Conservation (phyloP, 1,139 yeast species). For the Candida glucosophila region DNA sequence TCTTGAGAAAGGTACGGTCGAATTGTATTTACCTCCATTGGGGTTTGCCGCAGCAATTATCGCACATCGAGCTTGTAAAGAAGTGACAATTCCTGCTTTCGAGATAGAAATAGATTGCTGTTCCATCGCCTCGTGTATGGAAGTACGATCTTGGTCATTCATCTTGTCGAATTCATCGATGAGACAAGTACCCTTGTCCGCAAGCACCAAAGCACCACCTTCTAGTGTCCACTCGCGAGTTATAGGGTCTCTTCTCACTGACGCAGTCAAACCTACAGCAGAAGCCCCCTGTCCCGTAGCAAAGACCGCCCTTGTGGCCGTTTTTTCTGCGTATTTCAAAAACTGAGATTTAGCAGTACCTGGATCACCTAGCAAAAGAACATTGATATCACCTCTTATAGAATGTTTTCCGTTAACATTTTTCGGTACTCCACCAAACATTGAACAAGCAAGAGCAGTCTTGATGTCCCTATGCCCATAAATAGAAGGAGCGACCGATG, state of each 20-base stretch:
- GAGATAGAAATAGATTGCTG: conserved; percentile 96
- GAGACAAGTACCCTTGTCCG: conserved; percentile 94
- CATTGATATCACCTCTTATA: conserved; percentile 95
- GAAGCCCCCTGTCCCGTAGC: conserved; percentile 99
- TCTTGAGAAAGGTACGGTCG: conserved; percentile 82
- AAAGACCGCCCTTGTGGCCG: conserved; percentile 93
- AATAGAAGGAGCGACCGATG: conserved; percentile 94
- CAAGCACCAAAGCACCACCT: conserved; percentile 96
- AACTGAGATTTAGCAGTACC: conserved; percentile 99
- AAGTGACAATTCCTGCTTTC: conserved; percentile 96
- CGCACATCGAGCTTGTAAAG: conserved; percentile 92
- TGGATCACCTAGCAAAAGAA: conserved; percentile 89
- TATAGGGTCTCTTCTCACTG: conserved; percentile 90
- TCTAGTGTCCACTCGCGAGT: conserved; percentile 97
- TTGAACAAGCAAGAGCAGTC: conserved; percentile 87
- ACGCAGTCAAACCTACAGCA: conserved; percentile 97
- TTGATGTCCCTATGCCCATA: conserved; percentile 93
- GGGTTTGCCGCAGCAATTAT: conserved; percentile 99
- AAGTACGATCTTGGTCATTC: conserved; percentile 97
- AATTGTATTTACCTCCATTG: conserved; percentile 87
- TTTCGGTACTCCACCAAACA: conserved; percentile 94
- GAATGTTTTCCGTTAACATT: conserved; percentile 91
- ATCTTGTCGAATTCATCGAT: conserved; percentile 98
- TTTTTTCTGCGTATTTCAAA: conserved; percentile 87
- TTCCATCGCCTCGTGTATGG: conserved; percentile 99